Evolutionary conservation across 768 basidiomycete genomes (phyloP).

Genomic region (Chiua virens): DNA sequence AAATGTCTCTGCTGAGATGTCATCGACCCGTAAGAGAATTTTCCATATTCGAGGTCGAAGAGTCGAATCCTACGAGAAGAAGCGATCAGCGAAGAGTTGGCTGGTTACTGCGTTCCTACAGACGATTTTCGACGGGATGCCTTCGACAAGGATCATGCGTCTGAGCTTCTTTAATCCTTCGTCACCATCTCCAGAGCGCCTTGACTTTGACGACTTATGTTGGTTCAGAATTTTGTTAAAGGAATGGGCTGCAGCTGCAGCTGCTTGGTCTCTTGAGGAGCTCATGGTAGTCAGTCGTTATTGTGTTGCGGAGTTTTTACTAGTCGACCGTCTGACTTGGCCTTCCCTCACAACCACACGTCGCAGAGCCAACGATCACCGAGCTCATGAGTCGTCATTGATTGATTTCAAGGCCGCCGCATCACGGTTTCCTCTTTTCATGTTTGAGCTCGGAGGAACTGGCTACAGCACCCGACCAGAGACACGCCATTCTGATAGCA

Average conservation of each 20-base stretch:
- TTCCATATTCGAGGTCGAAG: slow-evolving; percentile 94
- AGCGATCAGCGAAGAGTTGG: slow-evolving; percentile 1
- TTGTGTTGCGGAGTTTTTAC: background rate
- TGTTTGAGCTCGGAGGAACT: background rate
- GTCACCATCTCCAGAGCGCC: slow-evolving; percentile 63
- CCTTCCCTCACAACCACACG: no score
- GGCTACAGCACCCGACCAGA: slow-evolving; percentile 16
- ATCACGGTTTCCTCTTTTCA: background rate
- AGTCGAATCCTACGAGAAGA: slow-evolving; percentile 61
- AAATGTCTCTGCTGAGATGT: slow-evolving; percentile 73
- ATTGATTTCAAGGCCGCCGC: background rate
- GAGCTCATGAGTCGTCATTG: background rate
- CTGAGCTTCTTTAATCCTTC: slow-evolving; percentile 86
- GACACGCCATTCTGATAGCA: slow-evolving; percentile 8
- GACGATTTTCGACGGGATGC: slow-evolving; percentile 78
- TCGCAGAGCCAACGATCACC: background rate
- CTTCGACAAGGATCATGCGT: slow-evolving; percentile 86
- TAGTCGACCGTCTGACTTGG: no score
- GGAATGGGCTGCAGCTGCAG: slow-evolving; percentile 56
- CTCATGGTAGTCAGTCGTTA: slow-evolving; percentile 18
- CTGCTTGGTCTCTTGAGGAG: slow-evolving; percentile 26
- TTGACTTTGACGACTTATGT: slow-evolving; percentile 66
- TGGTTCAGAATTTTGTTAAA: slow-evolving; percentile 81
- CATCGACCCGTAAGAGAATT: slow-evolving; percentile 80
- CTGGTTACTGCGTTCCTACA: slow-evolving; percentile 28